Evolutionary conservation across 345 rosid species (phyloP), one percentile per base, ranked within the genome.

Genomic region (Salix viminalis): DNA sequence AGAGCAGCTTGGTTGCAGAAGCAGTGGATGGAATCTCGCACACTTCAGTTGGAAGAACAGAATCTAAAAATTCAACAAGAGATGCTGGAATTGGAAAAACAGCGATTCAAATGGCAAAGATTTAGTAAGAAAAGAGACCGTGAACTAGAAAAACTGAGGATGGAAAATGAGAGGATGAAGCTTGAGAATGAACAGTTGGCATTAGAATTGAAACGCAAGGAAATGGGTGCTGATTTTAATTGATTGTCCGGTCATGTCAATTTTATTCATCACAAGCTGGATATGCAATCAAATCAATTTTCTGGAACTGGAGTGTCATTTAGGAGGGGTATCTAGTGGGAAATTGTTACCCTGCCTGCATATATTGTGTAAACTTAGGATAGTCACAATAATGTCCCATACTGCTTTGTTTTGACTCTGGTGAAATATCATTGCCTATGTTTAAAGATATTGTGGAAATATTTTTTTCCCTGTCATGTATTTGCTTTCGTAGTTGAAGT

Each of bases 161-260:
- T 89, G 89, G 96, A 91, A 83, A 95, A 95, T 58, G 97, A 93
- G 85, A 89, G 88, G 84, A 89, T 91, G 96, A 95, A 86, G 87
- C 92, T 93, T 65, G 96, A 90, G 88, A 95, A 95, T 69, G 96
- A 93, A 73, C 85, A 88, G 21, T 77, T 89, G 88, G 89, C 89
- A 70, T 80, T 95, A 78, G 93, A 91, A 72, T 78, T 95, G 84
- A 90, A 84, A 83, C 85, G 71, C 71, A 91, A 90, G 80, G 88
- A 82, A 75, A 64, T 86, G 79, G 83, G 87, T 79, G 79, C 80
- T 58, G 81, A 77, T 65, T 78, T 68, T 34, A 73, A 60, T 46
- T 76, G 66, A 76, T 75, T 67, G 56, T 19, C 44, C 42, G 69
- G 30, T 65, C 32, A 13, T 48, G 18, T 50, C n/a, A 73, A 34